Percentiles rank a stretch among this genome's conserved stretches.
These are phyloP conservation scores for Penicillium soppii DNA, from an alignment of 495 filamentous ascomycete genomes.

Conservation along the genomic window DNA sequence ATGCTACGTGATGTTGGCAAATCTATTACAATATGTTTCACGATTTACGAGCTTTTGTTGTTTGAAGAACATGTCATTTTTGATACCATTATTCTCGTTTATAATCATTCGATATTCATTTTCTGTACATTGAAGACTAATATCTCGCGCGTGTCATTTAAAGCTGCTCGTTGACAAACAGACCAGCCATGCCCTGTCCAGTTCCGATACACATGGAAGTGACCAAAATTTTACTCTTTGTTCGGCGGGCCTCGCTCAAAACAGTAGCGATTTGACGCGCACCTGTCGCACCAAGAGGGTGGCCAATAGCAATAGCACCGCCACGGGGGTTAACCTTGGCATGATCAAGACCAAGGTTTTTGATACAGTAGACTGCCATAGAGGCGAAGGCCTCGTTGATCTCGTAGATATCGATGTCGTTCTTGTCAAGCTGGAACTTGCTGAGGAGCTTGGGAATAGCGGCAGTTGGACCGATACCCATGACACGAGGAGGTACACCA, in stretches of 20 bases:
- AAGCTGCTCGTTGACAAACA: slow-evolving; percentile 78
- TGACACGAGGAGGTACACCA: slow-evolving; percentile 86
- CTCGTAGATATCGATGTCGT: slow-evolving; percentile 88
- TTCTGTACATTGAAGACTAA: neutral
- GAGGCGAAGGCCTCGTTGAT: slow-evolving; percentile 97
- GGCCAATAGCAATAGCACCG: slow-evolving; percentile 77
- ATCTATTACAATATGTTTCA: neutral
- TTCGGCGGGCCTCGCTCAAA: slow-evolving; percentile 74
- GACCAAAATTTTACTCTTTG: slow-evolving; percentile 79
- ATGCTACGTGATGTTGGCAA: slow-evolving; percentile 12
- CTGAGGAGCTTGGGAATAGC: slow-evolving; percentile 91
- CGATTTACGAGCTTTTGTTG: slow-evolving; percentile 1
- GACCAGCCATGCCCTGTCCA: slow-evolving; percentile 80
- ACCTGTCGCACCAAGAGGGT: slow-evolving; percentile 80
- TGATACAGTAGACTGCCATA: slow-evolving; percentile 92
- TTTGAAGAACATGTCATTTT: neutral
- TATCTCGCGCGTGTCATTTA: slow-evolving; percentile 12
- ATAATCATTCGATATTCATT: neutral
- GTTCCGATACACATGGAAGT: slow-evolving; percentile 89
- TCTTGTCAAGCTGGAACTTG: slow-evolving; percentile 74
- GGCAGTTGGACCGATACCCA: slow-evolving; percentile 94
- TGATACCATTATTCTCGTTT: slow-evolving; percentile 1
- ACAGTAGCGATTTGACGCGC: slow-evolving; percentile 79
- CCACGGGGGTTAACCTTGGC: slow-evolving; percentile 88
- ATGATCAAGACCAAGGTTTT: slow-evolving; percentile 72